Evolutionary conservation across 805 yeast species (phyloP), one percentile per base, ranked within the genome.

Genomic region (Saccharomycopsis guyanensis): DNA sequence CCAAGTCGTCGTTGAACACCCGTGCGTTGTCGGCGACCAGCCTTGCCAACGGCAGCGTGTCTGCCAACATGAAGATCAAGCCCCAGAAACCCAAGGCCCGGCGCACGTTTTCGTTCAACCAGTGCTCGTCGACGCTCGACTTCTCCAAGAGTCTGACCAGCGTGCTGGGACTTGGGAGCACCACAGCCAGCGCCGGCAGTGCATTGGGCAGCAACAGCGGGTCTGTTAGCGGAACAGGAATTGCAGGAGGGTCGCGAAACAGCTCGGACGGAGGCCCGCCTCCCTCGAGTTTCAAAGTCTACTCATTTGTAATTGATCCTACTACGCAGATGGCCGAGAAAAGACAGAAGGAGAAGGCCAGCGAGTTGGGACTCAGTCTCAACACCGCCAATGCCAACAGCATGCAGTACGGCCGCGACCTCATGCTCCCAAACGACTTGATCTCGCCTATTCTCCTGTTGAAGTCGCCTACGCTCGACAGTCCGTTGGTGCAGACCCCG

Each of bases 81-180:
- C 45, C 27, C 19, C 15, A 13, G 15, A 19, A 18, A n/a, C 46
- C 46, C 3, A 47, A 40, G 38, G 43, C 51, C 15, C 43, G 43
- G 22, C 24, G 51, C 5, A 44, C 51, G 5, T 47, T 50, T 38
- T 50, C 53, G 19, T 50, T 50, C 39, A 50, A 50, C 32, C 53
- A 50, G 24, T 50, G 50, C 29, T 43, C 51, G 5, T 46, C 51
- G 7, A 50, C 53, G 4, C 37, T 50, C 10, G 53, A 50, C 42
- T 50, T 50, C 38, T 22, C 43, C 8, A 49, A 49, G 27, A 32
- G 35, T 25, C 20, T 25, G 29, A 6, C 29, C 10, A 25, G 10
- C 10, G 10, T 25, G 29, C 29, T 6, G 29, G 29, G 10, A 25
- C 10, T 25, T 25, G 29, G 10, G 6, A 10, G 29, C 10, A 10